Percentiles rank a stretch among this genome's conserved stretches.
These are phyloP conservation scores for Linnemannia exigua DNA, from an alignment of 192 early-diverging fungal species.

Conservation along the genomic window DNA sequence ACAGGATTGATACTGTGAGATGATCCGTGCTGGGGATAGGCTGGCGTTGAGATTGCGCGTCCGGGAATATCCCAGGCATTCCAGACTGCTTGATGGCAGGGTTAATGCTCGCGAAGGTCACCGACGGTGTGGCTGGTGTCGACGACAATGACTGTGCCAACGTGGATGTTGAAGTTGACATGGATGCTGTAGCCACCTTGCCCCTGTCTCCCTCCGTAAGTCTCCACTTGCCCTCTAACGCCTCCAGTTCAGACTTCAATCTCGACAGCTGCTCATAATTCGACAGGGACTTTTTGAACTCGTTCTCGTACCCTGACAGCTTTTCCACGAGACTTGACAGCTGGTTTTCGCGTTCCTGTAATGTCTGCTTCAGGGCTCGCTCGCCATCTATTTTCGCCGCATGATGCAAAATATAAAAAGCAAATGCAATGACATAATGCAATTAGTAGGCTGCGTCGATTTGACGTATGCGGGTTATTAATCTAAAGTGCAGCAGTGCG, in stretches of 20 bases:
- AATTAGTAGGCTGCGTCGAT: not conserved
- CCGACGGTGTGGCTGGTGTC: not conserved
- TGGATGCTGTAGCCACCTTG: not conserved
- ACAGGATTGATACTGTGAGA: constrained; percentile 37
- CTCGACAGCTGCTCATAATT: constrained; percentile 28
- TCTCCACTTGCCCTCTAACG: constrained; percentile 6
- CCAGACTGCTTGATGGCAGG: not conserved
- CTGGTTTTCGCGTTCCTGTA: constrained; percentile 40
- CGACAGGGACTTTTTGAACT: constrained; percentile 26
- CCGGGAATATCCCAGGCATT: constrained; percentile 26
- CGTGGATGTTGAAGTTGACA: not conserved
- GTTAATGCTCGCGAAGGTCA: not conserved
- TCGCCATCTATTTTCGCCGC: constrained; percentile 32
- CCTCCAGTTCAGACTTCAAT: constrained; percentile 18
- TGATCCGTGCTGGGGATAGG: constrained; percentile 6
- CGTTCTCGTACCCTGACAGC: constrained; percentile 28
- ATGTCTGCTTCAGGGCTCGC: constrained; percentile 33
- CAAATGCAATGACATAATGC: constrained; percentile 4
- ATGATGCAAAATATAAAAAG: not conserved
- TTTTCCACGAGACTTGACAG: constrained; percentile 26
- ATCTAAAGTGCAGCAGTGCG: not conserved
- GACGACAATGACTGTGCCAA: not conserved
- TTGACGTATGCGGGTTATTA: not conserved
- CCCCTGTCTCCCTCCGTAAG: not conserved
- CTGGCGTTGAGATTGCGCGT: not conserved